Conservation (phyloP, 768 basidiomycete genomes). For the Tricholoma bakamatsutake region DNA sequence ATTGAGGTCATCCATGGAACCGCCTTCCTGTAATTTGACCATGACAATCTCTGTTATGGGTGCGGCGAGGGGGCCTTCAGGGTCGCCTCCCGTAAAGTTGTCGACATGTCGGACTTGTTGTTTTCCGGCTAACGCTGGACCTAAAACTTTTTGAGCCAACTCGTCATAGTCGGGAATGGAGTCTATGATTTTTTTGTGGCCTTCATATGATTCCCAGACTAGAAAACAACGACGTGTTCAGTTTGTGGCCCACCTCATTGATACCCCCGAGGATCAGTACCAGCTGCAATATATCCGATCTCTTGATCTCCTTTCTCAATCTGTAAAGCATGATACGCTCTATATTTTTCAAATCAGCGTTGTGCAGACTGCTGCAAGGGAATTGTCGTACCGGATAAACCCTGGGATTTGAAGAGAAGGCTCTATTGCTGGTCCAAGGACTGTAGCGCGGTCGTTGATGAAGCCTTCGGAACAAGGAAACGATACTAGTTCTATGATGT, state of each 20-base stretch:
- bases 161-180: slow-evolving; percentile 1
- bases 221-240: not conserved
- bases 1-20: not conserved
- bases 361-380: not conserved
- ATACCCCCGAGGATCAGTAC: slow-evolving; percentile 12
- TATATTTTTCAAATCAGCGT: slow-evolving; percentile 17
- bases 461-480: not conserved
- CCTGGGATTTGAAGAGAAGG: not conserved
- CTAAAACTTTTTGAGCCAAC: slow-evolving; percentile 3
- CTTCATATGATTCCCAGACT: slow-evolving; percentile 14
- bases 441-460: not conserved
- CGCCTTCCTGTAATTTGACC: slow-evolving; percentile 3
- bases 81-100: not conserved
- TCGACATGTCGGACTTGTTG: slow-evolving; percentile 7
- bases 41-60: slow-evolving; percentile 9
- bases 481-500: not conserved
- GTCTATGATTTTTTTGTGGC: slow-evolving; percentile 4
- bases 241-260: too few relatives aligned
- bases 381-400: not conserved
- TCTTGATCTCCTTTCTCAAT: slow-evolving; percentile 18
- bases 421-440: not conserved
- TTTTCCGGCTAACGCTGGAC: not conserved
- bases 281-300: slow-evolving; percentile 22
- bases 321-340: slow-evolving; percentile 17
- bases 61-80: slow-evolving; percentile 1